Conservation (phyloP, 1,284 basidiomycete genomes). For the Xerocomus amazonicus region DNA sequence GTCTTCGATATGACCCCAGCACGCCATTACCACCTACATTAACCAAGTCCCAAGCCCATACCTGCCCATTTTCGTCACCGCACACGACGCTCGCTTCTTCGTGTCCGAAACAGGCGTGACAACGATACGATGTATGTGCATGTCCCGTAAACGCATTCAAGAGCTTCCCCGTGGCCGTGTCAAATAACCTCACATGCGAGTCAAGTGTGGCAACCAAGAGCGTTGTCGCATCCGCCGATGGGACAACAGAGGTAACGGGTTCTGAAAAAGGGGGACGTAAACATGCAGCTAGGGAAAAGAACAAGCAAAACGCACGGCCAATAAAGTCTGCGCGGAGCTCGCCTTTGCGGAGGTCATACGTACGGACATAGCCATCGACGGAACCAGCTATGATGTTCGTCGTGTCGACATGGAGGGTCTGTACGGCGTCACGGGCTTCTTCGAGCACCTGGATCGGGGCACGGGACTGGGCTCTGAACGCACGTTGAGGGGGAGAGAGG, state of each 20-base stretch:
- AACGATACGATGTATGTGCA: conserved; percentile 69
- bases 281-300: not conserved
- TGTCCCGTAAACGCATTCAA: conserved; percentile 87
- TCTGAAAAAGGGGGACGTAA: conserved; percentile 42
- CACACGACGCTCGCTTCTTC: conserved; percentile 79
- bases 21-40: conserved; percentile 57
- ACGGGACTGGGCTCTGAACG: conserved; percentile 66
- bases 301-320: conserved; percentile 53
- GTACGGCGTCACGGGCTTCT: conserved; percentile 88
- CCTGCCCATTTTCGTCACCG: conserved; percentile 85
- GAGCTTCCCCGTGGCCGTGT: conserved; percentile 77
- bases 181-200: conserved; percentile 83
- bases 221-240: conserved; percentile 72
- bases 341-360: conserved; percentile 92
- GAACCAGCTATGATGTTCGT: conserved; percentile 77
- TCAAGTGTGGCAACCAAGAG: conserved; percentile 83
- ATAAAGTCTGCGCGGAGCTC: conserved; percentile 86
- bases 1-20: not conserved
- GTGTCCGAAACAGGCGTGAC: conserved; percentile 79
- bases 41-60: conserved; percentile 93
- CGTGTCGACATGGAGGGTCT: conserved; percentile 65
- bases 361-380: conserved; percentile 88
- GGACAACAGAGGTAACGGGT: conserved; percentile 79
- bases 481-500: not conserved
- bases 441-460: conserved; percentile 88